Evolutionary conservation across 345 rosid genomes (phyloP).

Genomic region (Balakata baccata): DNA sequence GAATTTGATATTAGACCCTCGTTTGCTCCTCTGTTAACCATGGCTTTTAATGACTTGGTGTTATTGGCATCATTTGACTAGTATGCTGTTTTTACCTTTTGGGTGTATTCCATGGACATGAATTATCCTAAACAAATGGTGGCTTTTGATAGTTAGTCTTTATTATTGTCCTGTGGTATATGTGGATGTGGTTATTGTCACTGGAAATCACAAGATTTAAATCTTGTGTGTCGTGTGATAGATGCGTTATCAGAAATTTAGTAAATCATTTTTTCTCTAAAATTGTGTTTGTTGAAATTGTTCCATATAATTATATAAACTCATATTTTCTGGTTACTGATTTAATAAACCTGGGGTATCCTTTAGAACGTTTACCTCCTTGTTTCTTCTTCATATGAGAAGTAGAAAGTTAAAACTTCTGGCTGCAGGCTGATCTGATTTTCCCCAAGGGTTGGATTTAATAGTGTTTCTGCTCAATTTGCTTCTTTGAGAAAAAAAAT

Average conservation of each 20-base stretch:
- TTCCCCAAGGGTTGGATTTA: too few relatives aligned
- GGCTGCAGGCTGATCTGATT: too few relatives aligned
- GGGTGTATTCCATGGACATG: not conserved
- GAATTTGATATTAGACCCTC: conserved; percentile 12
- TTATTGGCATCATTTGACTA: not conserved
- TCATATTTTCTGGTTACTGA: too few relatives aligned
- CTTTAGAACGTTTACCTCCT: too few relatives aligned
- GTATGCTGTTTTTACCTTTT: not conserved
- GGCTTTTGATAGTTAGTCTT: not conserved
- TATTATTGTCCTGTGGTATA: not conserved
- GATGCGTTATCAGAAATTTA: not conserved
- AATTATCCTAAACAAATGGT: not conserved
- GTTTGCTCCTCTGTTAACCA: not conserved
- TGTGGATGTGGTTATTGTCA: not conserved
- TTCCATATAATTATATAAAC: too few relatives aligned
- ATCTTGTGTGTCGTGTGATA: not conserved
- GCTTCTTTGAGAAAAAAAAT: too few relatives aligned
- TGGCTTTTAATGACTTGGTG: not conserved
- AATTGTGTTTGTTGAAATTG: too few relatives aligned
- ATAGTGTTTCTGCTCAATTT: too few relatives aligned
- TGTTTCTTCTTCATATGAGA: too few relatives aligned
- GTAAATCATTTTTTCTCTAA: too few relatives aligned
- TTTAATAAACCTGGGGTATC: too few relatives aligned
- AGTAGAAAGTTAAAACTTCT: too few relatives aligned
- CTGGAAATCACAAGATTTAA: not conserved